Evolutionary conservation across 2,329 filamentous ascomycete genomes (phyloP).

Genomic region (Exophiala sp.): DNA sequence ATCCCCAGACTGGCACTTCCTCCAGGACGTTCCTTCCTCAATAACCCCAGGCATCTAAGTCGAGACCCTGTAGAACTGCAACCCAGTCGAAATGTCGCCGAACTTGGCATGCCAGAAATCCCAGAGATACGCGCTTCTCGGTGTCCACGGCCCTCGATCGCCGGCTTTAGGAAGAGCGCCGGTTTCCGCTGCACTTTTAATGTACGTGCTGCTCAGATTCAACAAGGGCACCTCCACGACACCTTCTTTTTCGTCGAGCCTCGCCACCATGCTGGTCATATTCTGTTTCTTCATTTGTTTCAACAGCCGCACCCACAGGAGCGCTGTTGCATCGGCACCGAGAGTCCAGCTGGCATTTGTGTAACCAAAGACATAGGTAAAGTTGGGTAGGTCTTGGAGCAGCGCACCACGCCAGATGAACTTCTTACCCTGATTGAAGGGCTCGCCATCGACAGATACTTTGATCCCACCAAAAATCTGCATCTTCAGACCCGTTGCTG

Average conservation of each 20-base stretch:
- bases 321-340: slow-evolving; percentile 43
- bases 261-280: slow-evolving; percentile 19
- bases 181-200: slow-evolving; percentile 33
- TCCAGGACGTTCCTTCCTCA: background rate
- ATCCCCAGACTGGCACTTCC: background rate
- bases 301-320: slow-evolving; percentile 38
- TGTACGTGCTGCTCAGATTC: slow-evolving; percentile 41
- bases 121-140: slow-evolving; percentile 37
- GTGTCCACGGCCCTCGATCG: slow-evolving; percentile 40
- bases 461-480: slow-evolving; percentile 37
- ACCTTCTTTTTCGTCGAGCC: slow-evolving; percentile 11
- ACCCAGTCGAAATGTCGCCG: slow-evolving; percentile 28
- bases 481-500: slow-evolving; percentile 44
- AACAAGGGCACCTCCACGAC: slow-evolving; percentile 30
- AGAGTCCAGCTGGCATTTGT: slow-evolving; percentile 46
- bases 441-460: slow-evolving; percentile 38
- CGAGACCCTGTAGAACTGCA: slow-evolving; percentile 23
- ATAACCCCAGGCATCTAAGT: background rate
- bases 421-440: slow-evolving; percentile 34
- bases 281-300: slow-evolving; percentile 24
- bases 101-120: slow-evolving; percentile 40
- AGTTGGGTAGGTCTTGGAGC: slow-evolving; percentile 45
- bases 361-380: slow-evolving; percentile 42
- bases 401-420: slow-evolving; percentile 44
- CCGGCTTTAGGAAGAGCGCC: slow-evolving; percentile 36